A percentile compares a stretch with the other conserved stretches of the same genome.
These are phyloP conservation scores for Diversispora epigaea DNA, from an alignment of 192 early-diverging fungal species.

Conservation along the genomic window DNA sequence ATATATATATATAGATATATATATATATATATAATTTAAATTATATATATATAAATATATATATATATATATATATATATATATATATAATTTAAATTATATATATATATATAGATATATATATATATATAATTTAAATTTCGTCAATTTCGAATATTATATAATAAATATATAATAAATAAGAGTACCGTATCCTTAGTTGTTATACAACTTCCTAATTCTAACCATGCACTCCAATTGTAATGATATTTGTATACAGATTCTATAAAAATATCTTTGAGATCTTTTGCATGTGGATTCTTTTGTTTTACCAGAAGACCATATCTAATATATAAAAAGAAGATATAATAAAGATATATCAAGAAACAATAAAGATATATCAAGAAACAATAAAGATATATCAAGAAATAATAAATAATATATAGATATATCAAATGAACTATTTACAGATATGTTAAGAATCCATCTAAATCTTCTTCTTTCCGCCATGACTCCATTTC, in stretches of 20 bases:
- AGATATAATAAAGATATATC: constrained; percentile 21
- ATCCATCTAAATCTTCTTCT: constrained; percentile 57
- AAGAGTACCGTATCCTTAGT: constrained; percentile 13
- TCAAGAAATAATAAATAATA: background rate
- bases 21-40: no score
- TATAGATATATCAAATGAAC: background rate
- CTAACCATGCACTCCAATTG: constrained; percentile 94
- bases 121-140: background rate
- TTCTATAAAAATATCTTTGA: constrained; percentile 51
- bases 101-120: no score
- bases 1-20: no score
- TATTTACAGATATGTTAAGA: constrained; percentile 67
- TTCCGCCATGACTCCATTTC: constrained; percentile 48
- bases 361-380: background rate
- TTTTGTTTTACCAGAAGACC: constrained; percentile 50
- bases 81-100: no score
- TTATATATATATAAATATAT: no score
- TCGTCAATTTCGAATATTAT: background rate
- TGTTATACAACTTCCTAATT: constrained; percentile 47
- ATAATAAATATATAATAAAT: background rate
- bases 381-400: background rate
- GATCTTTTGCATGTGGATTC: constrained; percentile 46
- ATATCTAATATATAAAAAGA: constrained; percentile 44
- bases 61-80: no score
- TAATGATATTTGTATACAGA: constrained; percentile 73